Evolutionary conservation across 2,329 filamentous ascomycete genomes (phyloP).

Genomic region (Fusarium concolor): DNA sequence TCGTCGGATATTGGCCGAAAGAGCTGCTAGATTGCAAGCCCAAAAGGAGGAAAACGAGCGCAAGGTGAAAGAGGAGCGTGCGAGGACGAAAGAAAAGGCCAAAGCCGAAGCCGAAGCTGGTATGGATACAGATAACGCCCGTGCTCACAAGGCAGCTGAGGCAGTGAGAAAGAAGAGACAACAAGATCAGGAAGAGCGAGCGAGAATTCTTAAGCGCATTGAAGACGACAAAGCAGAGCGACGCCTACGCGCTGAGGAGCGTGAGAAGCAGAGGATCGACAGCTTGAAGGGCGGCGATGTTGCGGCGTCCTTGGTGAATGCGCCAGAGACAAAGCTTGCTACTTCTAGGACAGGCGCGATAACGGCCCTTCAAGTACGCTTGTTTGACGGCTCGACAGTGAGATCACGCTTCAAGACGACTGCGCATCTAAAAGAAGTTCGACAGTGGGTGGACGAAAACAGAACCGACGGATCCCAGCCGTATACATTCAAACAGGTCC

Average conservation of each 20-base stretch:
- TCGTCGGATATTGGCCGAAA: slow-evolving; percentile 60
- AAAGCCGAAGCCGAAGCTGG: slow-evolving; percentile 55
- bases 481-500: slow-evolving; percentile 86
- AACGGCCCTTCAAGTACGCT: slow-evolving; percentile 77
- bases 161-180: slow-evolving; percentile 72
- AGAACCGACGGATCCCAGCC: slow-evolving; percentile 69
- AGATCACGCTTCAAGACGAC: slow-evolving; percentile 76
- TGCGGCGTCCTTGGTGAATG: slow-evolving; percentile 47
- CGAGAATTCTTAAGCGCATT: slow-evolving; percentile 78
- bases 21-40: slow-evolving; percentile 58
- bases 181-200: slow-evolving; percentile 74
- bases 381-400: slow-evolving; percentile 86
- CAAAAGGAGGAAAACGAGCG: slow-evolving; percentile 59
- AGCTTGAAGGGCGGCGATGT: slow-evolving; percentile 47
- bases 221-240: slow-evolving; percentile 80
- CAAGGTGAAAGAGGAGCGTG: slow-evolving; percentile 63
- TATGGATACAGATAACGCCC: slow-evolving; percentile 46
- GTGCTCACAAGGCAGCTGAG: slow-evolving; percentile 61
- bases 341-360: slow-evolving; percentile 47
- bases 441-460: slow-evolving; percentile 79
- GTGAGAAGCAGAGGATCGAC: slow-evolving; percentile 56
- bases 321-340: slow-evolving; percentile 49
- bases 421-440: slow-evolving; percentile 74
- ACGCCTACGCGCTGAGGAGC: slow-evolving; percentile 64
- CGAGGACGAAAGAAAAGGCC: slow-evolving; percentile 60